phyloP scores from a whole-genome alignment of 345 rosid species.

The Salix udensis region DNA sequence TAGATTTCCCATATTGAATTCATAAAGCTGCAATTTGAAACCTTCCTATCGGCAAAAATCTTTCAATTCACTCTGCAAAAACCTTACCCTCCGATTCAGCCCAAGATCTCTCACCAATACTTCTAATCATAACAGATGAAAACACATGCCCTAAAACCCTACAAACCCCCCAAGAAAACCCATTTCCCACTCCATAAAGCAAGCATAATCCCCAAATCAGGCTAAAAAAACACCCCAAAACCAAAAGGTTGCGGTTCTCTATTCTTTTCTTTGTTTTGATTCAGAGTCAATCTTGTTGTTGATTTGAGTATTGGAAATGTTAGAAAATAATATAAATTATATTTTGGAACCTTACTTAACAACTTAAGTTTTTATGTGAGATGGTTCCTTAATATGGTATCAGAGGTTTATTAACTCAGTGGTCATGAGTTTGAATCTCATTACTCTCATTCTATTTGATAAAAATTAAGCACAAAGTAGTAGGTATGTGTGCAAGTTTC shows the following conservation, averaged over 20 bases:
- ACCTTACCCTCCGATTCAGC: slow-evolving; percentile 36
- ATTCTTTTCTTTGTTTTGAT: slow-evolving; percentile 24
- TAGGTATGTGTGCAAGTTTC: no score
- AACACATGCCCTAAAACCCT: slow-evolving; percentile 42
- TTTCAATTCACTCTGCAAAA: slow-evolving; percentile 48
- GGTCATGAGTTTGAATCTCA: no score
- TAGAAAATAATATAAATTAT: no score
- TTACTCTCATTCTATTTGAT: no score
- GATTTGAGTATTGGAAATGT: slow-evolving; percentile 32
- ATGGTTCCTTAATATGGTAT: no score
- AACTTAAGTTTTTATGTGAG: no score
- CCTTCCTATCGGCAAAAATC: slow-evolving; percentile 27
- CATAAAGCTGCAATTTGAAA: slow-evolving; percentile 38
- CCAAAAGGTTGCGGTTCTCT: neutral
- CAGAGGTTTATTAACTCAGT: no score
- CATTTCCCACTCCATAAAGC: slow-evolving; percentile 42
- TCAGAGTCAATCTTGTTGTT: slow-evolving; percentile 28
- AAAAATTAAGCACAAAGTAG: no score
- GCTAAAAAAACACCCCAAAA: slow-evolving; percentile 13
- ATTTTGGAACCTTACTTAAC: no score
- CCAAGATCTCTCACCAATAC: slow-evolving; percentile 45
- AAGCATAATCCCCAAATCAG: slow-evolving; percentile 36
- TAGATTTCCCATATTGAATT: slow-evolving; percentile 57
- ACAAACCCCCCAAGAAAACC: slow-evolving; percentile 35
- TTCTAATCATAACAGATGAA: slow-evolving; percentile 42